Base-by-base conservation (phyloP, 2,329 filamentous ascomycete genomes). In the Pyricularia pennisetigena region DNA sequence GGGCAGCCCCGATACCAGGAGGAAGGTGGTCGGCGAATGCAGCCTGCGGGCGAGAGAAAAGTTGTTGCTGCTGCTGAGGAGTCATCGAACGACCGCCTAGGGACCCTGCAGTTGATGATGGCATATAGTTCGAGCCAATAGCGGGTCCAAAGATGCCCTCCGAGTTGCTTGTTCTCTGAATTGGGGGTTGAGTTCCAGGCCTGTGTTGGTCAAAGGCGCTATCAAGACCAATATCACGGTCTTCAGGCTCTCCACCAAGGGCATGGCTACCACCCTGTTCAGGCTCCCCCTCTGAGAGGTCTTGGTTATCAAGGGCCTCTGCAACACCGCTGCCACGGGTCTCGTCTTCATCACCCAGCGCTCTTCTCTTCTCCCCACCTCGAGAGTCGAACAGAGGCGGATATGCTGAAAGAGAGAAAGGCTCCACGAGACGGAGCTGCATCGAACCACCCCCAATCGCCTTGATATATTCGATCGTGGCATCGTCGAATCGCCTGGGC, bases 241-340 rank as follows among this genome's bases (percentile, higher is more conserved):
- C 93, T 76, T 98, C 94, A 0, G 94, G 94, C 76, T 98, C 94
- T 62, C 94, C 94, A 69, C 94, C 94, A 23, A 98, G 84, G 69
- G 96, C 94, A 69, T 95, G 83, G 76, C 94, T 98, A 16, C 88
- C 87, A 64, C 91, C 92, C 72, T 91, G 91, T 77, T 95, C 93
- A 1, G 88, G 87, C 68, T 90, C 90, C 69, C 92, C 92, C 71
- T 97, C 93, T 28, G 78, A 78, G 32, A 85, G 82, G 69, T 86
- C 83, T 24, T 86, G 82, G 6, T 76, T 78, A 23, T 75, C 78
- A 14, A 83, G 72, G 59, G 24, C 24, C 14, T 62, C 59, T 28
- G 59, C 59, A 4, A 28, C 59, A 26, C 59, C 59, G 16, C 59
- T 62, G 16, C 29, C 24, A 26, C 82, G 82, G 5, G 80, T 80